phyloP scores from a whole-genome alignment of 306 rosid genomes.

The Datisca glomerata region DNA sequence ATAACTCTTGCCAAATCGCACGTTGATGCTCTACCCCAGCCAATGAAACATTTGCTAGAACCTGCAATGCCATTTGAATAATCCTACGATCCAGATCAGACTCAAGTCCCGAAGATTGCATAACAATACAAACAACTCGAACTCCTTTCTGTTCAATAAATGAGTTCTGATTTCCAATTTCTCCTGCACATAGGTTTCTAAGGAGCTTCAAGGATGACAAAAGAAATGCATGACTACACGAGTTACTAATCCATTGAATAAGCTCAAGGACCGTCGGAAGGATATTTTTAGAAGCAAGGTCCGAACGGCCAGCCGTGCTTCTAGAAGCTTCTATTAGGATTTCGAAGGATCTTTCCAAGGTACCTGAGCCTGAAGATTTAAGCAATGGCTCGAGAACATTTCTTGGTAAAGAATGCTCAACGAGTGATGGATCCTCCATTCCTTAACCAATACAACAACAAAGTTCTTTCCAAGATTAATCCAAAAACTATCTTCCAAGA shows the following conservation, averaged over 20 bases:
- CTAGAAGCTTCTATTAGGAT: slow-evolving; percentile 31
- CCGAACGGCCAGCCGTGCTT: slow-evolving; percentile 29
- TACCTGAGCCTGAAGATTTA: slow-evolving; percentile 24
- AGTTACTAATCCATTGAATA: slow-evolving; percentile 10
- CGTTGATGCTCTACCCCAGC: slow-evolving; percentile 54
- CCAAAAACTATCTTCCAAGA: too few species aligned
- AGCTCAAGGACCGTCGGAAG: slow-evolving; percentile 30
- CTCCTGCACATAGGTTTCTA: slow-evolving; percentile 68
- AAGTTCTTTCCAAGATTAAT: too few species aligned
- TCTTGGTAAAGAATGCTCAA: slow-evolving; percentile 25
- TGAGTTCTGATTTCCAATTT: slow-evolving; percentile 30
- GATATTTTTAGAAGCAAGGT: slow-evolving; percentile 31
- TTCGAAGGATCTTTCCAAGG: slow-evolving; percentile 28
- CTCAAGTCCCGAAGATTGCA: slow-evolving; percentile 22
- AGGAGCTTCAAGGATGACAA: slow-evolving; percentile 39
- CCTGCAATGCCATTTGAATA: slow-evolving; percentile 53
- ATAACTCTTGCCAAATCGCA: slow-evolving; percentile 43
- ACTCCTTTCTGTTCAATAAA: slow-evolving; percentile 50
- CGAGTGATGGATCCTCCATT: slow-evolving; percentile 18
- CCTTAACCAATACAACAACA: too few species aligned
- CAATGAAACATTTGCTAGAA: slow-evolving; percentile 65
- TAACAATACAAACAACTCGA: slow-evolving; percentile 22
- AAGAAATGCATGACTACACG: slow-evolving; percentile 15
- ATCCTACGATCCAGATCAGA: slow-evolving; percentile 21
- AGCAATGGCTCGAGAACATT: slow-evolving; percentile 22